These are phyloP conservation scores for Boletus fagicola DNA, from an alignment of 768 basidiomycete genomes.

Conservation along the genomic window DNA sequence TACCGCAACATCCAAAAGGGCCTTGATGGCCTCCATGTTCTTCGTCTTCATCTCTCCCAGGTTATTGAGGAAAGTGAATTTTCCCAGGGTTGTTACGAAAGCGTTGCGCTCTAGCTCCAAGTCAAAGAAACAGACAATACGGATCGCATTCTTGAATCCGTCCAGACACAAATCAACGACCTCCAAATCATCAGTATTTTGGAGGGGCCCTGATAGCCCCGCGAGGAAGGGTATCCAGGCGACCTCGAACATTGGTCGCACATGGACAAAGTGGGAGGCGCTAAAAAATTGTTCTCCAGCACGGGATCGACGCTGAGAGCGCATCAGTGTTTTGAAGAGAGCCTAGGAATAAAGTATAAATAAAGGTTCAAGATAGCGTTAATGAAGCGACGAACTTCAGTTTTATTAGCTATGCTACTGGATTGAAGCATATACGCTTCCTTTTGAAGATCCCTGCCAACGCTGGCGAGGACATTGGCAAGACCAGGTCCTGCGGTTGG, in stretches of 20 bases:
- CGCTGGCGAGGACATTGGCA: slow-evolving; percentile 78
- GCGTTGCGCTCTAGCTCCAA: slow-evolving; percentile 97
- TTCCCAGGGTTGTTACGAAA: slow-evolving; percentile 92
- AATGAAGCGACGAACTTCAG: slow-evolving; percentile 60
- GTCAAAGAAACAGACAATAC: slow-evolving; percentile 95
- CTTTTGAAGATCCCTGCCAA: slow-evolving; percentile 91
- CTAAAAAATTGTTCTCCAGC: slow-evolving; percentile 89
- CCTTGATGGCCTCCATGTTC: slow-evolving; percentile 99
- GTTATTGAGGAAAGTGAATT: slow-evolving; percentile 98
- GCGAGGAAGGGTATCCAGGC: slow-evolving; percentile 99
- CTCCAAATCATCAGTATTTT: slow-evolving; percentile 93
- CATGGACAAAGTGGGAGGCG: slow-evolving; percentile 94
- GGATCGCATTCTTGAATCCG: slow-evolving; percentile 96
- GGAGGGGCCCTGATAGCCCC: slow-evolving; percentile 89
- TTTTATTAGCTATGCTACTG: slow-evolving; percentile 94
- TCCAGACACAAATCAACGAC: slow-evolving; percentile 89
- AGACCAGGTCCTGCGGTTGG: slow-evolving; percentile 62
- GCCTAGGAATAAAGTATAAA: slow-evolving; percentile 49
- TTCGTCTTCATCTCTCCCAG: slow-evolving; percentile 98
- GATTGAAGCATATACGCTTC: slow-evolving; percentile 96
- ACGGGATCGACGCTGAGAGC: slow-evolving; percentile 83
- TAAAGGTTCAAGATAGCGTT: not conserved
- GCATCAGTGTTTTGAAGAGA: slow-evolving; percentile 88
- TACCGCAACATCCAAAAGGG: slow-evolving; percentile 90
- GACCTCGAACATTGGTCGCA: slow-evolving; percentile 98